phyloP scores from a whole-genome alignment of 2,329 filamentous ascomycete genomes.

The Fusarium nisikadoi region DNA sequence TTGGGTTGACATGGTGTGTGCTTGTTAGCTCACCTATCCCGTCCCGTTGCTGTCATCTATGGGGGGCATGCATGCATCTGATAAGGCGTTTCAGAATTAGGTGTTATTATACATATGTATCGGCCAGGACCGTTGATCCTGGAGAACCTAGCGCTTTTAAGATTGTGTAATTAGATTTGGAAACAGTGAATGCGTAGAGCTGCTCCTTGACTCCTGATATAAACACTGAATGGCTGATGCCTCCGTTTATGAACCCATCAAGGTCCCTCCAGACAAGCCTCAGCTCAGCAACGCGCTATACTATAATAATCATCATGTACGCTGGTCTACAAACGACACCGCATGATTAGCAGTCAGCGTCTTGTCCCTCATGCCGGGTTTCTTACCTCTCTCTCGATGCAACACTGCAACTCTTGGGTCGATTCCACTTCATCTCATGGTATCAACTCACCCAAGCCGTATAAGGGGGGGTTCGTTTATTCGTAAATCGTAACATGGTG shows the following conservation, averaged over 20 bases:
- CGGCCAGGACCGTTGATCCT: constrained; percentile 28
- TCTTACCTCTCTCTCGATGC: constrained; percentile 14
- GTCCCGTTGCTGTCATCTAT: constrained; percentile 6
- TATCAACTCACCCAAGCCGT: constrained; percentile 15
- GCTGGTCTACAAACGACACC: neutral
- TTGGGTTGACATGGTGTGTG: constrained; percentile 22
- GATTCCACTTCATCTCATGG: neutral
- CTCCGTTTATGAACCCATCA: neutral
- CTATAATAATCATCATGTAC: neutral
- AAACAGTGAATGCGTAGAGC: neutral
- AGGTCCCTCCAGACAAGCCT: neutral
- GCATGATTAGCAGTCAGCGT: neutral
- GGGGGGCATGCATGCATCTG: constrained; percentile 44
- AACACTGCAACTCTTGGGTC: neutral
- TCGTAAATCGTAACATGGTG: constrained; percentile 28
- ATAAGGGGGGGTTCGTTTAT: constrained; percentile 17
- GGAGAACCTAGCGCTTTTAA: constrained; percentile 16
- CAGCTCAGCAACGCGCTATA: neutral
- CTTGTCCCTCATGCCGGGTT: neutral
- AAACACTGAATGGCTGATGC: neutral
- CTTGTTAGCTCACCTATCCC: constrained; percentile 23
- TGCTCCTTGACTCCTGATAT: neutral
- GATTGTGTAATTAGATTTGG: constrained; percentile 2
- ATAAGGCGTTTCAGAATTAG: constrained; percentile 46
- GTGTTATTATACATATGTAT: constrained; percentile 29